Conservation (phyloP, 176 grass and related monocot species). For the Rhipidocladum racemiflorum region DNA sequence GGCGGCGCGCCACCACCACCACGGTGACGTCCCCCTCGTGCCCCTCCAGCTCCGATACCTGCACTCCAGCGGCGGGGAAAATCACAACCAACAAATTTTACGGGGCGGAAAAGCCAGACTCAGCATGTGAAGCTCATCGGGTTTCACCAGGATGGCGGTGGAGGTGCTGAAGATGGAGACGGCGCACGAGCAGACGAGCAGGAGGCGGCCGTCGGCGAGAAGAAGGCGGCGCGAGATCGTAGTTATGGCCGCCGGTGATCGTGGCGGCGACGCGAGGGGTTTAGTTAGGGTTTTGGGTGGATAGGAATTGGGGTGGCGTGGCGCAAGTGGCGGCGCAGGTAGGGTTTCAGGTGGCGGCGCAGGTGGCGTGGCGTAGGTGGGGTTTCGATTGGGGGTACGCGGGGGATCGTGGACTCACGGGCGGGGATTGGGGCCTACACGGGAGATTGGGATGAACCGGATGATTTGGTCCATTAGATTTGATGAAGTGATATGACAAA, state of each 20-base stretch:
- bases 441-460: too few relatives aligned
- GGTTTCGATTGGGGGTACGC: too few relatives aligned
- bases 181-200: constrained; percentile 63
- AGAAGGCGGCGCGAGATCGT: constrained; percentile 87
- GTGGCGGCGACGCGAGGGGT: constrained; percentile 32
- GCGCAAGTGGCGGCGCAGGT: too few relatives aligned
- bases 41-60: too few relatives aligned
- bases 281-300: constrained; percentile 20
- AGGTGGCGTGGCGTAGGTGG: too few relatives aligned
- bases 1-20: constrained; percentile 51
- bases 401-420: too few relatives aligned
- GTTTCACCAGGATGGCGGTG: constrained; percentile 67
- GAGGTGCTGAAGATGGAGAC: constrained; percentile 82
- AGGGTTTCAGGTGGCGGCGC: too few relatives aligned
- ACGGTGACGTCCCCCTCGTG: constrained; percentile 73
- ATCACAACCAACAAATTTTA: background rate
- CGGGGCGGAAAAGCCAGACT: background rate
- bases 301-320: constrained; percentile 11
- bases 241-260: constrained; percentile 81
- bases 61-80: too few relatives aligned
- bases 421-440: too few relatives aligned
- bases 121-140: background rate
- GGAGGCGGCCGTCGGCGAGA: constrained; percentile 63
- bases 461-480: too few relatives aligned
- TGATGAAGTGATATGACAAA: too few relatives aligned